These are phyloP conservation scores for Eucalyptus erythrocorys DNA, from an alignment of 345 rosid genomes.

Conservation along the genomic window DNA sequence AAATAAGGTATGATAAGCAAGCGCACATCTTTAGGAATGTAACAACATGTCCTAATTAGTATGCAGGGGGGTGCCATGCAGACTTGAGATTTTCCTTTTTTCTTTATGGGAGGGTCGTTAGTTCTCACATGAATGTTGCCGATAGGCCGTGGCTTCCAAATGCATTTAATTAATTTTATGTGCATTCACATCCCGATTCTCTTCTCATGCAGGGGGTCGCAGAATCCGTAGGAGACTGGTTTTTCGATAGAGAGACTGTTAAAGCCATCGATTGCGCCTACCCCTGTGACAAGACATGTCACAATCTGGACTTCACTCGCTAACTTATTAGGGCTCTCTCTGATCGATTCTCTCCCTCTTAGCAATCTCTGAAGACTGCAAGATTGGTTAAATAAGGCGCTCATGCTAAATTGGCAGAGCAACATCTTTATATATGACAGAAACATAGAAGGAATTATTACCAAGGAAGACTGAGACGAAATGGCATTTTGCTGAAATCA, in stretches of 20 bases:
- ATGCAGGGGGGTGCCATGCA: neutral
- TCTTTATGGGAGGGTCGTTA: neutral
- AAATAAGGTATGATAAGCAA: slow-evolving; percentile 30
- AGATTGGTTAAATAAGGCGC: neutral
- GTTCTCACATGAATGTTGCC: neutral
- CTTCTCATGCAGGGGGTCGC: slow-evolving; percentile 47
- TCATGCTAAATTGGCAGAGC: neutral
- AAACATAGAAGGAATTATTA: neutral
- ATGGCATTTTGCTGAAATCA: neutral
- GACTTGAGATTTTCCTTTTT: neutral
- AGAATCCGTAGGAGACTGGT: slow-evolving; percentile 92
- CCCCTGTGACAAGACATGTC: slow-evolving; percentile 79
- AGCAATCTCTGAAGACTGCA: neutral
- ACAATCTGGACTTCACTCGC: slow-evolving; percentile 50
- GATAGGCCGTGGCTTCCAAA: neutral
- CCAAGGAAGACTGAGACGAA: neutral
- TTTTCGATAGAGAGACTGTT: slow-evolving; percentile 36
- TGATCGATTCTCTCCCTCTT: neutral
- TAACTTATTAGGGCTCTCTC: neutral
- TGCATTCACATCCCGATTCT: neutral
- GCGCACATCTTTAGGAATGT: neutral
- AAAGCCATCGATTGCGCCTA: slow-evolving; percentile 69
- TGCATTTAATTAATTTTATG: neutral
- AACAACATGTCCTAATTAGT: neutral
- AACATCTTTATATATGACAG: neutral